These are phyloP conservation scores for Apiotrichum siamense DNA, from an alignment of 1,284 basidiomycete species.

Conservation along the genomic window DNA sequence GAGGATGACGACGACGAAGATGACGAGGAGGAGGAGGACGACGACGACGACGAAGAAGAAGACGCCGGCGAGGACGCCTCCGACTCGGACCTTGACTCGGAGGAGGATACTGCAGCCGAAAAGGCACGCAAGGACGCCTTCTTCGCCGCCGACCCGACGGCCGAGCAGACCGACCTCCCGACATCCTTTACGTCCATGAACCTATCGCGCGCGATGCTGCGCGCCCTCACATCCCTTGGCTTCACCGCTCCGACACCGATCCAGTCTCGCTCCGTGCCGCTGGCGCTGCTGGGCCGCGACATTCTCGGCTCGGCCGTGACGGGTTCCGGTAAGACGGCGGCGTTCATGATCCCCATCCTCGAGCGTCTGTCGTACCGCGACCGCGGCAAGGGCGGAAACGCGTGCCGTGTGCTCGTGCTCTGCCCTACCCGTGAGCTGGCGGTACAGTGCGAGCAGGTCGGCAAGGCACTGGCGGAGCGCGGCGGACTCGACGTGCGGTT, in stretches of 20 bases:
- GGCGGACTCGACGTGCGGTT: slow-evolving; percentile 81
- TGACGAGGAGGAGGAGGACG: slow-evolving; percentile 48
- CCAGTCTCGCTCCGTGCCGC: slow-evolving; percentile 84
- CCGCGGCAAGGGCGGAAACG: slow-evolving; percentile 68
- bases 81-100: slow-evolving; percentile 50
- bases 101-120: slow-evolving; percentile 64
- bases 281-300: slow-evolving; percentile 88
- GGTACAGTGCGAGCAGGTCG: slow-evolving; percentile 89
- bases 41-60: slow-evolving; percentile 30
- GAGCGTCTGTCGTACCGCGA: slow-evolving; percentile 87
- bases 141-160: slow-evolving; percentile 56
- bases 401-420: slow-evolving; percentile 88
- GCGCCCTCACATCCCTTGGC: slow-evolving; percentile 72
- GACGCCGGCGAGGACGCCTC: slow-evolving; percentile 28
- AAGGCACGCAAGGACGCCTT: slow-evolving; percentile 76
- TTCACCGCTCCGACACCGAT: slow-evolving; percentile 90
- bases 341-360: slow-evolving; percentile 88
- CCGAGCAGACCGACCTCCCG: slow-evolving; percentile 44
- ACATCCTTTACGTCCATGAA: slow-evolving; percentile 77
- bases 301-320: slow-evolving; percentile 92
- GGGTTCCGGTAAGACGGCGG: slow-evolving; percentile 93
- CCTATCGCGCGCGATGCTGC: slow-evolving; percentile 80
- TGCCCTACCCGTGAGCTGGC: slow-evolving; percentile 92
- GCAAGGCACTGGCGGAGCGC: slow-evolving; percentile 64
- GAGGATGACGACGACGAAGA: slow-evolving; percentile 27